Percentiles rank a stretch among this genome's conserved stretches.
Conservation (phyloP, 768 basidiomycete genomes). For the Tylopilus sp. region DNA sequence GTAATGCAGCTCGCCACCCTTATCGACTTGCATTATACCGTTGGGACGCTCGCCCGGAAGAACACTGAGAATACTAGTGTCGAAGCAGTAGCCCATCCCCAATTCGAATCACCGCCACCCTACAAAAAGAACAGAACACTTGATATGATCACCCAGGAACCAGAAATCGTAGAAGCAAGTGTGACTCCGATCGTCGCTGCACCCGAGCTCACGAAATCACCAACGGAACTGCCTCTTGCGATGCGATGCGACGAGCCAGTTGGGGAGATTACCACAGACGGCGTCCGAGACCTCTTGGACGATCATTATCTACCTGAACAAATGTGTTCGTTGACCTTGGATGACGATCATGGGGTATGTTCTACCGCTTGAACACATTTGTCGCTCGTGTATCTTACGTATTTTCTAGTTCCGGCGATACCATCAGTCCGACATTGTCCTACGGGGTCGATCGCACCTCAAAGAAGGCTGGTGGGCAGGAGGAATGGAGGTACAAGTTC, state of each 20-base stretch:
- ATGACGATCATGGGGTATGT: slow-evolving; percentile 37
- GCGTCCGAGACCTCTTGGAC: slow-evolving; percentile 12
- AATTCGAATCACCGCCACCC: slow-evolving; percentile 17
- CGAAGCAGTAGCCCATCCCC: neutral
- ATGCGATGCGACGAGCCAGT: slow-evolving; percentile 7
- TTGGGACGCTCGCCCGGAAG: slow-evolving; percentile 23
- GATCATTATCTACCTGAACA: slow-evolving; percentile 25
- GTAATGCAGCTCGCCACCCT: slow-evolving; percentile 40
- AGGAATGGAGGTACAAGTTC: slow-evolving; percentile 37
- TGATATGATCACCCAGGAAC: neutral
- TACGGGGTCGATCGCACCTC: slow-evolving; percentile 36
- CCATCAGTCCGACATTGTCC: slow-evolving; percentile 45
- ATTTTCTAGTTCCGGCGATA: slow-evolving; percentile 43
- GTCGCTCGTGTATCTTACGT: slow-evolving; percentile 12
- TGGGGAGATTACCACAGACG: slow-evolving; percentile 18
- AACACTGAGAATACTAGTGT: neutral
- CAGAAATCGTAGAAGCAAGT: neutral
- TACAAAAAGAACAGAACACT: slow-evolving; percentile 11
- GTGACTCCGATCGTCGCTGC: neutral
- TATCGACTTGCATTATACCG: slow-evolving; percentile 44
- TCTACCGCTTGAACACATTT: too few species aligned
- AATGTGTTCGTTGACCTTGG: slow-evolving; percentile 17
- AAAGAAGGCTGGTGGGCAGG: slow-evolving; percentile 50
- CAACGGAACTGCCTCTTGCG: neutral
- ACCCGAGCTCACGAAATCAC: neutral